phyloP scores from a whole-genome alignment of 495 filamentous ascomycete genomes.

The Podospora pseudoanserina region DNA sequence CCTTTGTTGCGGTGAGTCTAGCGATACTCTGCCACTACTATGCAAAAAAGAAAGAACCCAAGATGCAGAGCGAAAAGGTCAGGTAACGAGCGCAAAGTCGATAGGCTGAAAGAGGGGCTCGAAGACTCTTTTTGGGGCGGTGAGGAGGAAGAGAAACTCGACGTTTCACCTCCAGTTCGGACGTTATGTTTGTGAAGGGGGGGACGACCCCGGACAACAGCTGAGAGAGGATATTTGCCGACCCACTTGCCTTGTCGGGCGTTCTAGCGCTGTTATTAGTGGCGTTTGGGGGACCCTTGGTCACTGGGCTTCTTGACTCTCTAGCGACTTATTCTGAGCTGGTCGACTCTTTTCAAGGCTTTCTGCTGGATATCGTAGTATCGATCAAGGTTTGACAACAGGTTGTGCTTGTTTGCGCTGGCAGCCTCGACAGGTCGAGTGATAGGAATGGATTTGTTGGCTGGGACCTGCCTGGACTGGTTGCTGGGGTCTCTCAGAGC shows the following conservation, averaged over 20 bases:
- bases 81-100: not conserved
- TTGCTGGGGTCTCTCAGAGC: not conserved
- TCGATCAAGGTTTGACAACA: constrained; percentile 4
- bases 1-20: constrained; percentile 4
- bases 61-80: not conserved
- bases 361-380: too few relatives aligned
- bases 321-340: not conserved
- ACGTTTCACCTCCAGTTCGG: not conserved
- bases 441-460: not conserved
- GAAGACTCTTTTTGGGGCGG: not conserved
- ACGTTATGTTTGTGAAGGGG: constrained; percentile 6
- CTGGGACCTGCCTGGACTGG: too few relatives aligned
- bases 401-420: not conserved
- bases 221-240: constrained; percentile 17
- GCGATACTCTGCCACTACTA: constrained; percentile 3
- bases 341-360: too few relatives aligned
- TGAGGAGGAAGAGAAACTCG: not conserved
- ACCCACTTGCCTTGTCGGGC: constrained; percentile 17
- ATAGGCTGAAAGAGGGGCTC: not conserved
- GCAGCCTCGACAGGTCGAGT: not conserved
- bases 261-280: constrained; percentile 4
- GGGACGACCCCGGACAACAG: constrained; percentile 6
- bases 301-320: not conserved
- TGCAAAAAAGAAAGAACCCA: constrained; percentile 7
- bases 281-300: not conserved